Base-by-base conservation (phyloP, 2,329 filamentous ascomycete species). In the Onygenales sp. region DNA sequence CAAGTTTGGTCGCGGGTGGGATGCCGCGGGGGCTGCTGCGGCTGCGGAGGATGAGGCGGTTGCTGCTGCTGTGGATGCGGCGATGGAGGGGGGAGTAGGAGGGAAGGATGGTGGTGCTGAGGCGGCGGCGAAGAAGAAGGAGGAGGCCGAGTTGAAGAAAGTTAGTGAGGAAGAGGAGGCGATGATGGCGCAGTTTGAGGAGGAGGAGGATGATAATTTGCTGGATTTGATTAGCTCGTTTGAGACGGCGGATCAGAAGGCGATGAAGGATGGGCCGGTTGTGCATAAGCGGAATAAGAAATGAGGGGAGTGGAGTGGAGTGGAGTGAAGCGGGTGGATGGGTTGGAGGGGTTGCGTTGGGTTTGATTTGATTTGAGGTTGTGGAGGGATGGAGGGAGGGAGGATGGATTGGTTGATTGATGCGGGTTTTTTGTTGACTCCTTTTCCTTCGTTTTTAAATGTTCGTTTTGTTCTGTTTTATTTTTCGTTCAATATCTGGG, bases 1-100 rank as follows among this genome's bases (percentile, higher is more conserved):
- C 57, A 81, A 87, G 54, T 98, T 91, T 75, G 93, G 93, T 31
- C 78, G 86, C 55, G 83, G 83, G 9, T 98, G 88, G 78, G 93
- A 98, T 73, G 76, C 81, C 27, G 73, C 68, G 8, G 72, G 66
- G 54, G 63, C 63, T 17, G 59, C 60, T 39, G 69, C 64, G 9
- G 65, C 68, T 51, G 65, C 67, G 43, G 54, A 50, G 33, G 55
- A 50, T 17, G 56, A n/a, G 36, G 36, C 3, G 36, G 36, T 39
- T 9, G 13, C 3, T 10, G 58, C 57, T 13, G 42, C 55, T 31
- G 54, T 55, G 7, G 60, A 61, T 17, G 50, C 54, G 5, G 61
- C 63, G 8, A 65, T 63, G 8, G 71, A 73, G 54, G 36, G 36
- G 13, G 36, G 3, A 1, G 1, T 27, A 27, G 21, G 21, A 5